phyloP scores from a whole-genome alignment of 805 yeast species.

The Kuraishia hungarica region DNA sequence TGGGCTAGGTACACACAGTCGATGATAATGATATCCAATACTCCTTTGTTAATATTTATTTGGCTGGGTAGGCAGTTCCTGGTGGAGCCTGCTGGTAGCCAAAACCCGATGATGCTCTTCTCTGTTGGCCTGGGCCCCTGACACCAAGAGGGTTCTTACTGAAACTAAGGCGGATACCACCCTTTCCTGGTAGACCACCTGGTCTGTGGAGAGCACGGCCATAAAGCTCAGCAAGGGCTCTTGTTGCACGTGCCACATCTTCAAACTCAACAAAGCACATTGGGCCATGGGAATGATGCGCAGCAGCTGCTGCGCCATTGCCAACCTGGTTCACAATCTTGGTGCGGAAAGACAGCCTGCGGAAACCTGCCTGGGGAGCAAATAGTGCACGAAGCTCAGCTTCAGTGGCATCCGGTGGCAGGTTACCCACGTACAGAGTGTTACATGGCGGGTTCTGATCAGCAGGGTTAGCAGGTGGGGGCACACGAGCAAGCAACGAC shows the following conservation, averaged over 20 bases:
- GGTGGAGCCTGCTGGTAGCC: constrained; percentile 2
- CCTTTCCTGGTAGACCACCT: constrained; percentile 63
- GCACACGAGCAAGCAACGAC: constrained; percentile 68
- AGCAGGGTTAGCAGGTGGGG: constrained; percentile 95
- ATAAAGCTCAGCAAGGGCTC: constrained; percentile 88
- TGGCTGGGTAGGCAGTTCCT: not conserved
- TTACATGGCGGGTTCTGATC: constrained; percentile 99
- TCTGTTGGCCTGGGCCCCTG: constrained; percentile 34
- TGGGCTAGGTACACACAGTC: no score
- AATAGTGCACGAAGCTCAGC: constrained; percentile 83
- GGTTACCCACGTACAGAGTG: constrained; percentile 91
- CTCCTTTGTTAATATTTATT: no score
- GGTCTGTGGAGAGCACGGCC: constrained; percentile 87
- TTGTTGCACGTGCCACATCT: constrained; percentile 87
- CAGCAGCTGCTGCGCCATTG: constrained; percentile 7
- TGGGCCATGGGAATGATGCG: constrained; percentile 71
- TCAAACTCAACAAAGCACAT: constrained; percentile 99
- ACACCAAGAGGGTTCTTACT: constrained; percentile 97
- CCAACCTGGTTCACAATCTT: constrained; percentile 28
- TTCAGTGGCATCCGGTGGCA: constrained; percentile 96
- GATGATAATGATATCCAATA: not conserved
- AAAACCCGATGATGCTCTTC: constrained; percentile 1
- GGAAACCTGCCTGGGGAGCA: constrained; percentile 85
- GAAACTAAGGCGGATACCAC: constrained; percentile 90
- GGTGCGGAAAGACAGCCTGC: constrained; percentile 85